phyloP scores from a whole-genome alignment of 2,329 filamentous ascomycete genomes.

The Paraconiothyrium sp. region DNA sequence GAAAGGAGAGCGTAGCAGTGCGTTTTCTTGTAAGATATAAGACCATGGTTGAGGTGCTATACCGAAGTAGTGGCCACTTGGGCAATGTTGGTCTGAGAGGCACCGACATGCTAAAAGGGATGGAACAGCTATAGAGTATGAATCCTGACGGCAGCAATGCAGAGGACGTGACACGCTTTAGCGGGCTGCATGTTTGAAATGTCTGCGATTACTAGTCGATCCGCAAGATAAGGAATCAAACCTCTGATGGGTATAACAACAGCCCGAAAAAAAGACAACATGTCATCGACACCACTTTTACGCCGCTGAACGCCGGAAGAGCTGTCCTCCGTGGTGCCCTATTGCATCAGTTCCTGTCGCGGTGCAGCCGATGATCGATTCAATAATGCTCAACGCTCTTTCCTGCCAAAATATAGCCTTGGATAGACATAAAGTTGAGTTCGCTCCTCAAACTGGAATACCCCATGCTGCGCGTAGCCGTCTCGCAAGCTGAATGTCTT shows the following conservation, averaged over 20 bases:
- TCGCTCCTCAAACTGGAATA: slow-evolving; percentile 38
- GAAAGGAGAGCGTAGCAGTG: too few species aligned
- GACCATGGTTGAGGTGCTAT: too few species aligned
- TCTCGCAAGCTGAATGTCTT: slow-evolving; percentile 96
- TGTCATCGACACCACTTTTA: background rate
- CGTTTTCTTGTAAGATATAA: too few species aligned
- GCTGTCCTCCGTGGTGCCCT: too few species aligned
- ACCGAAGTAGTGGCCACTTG: too few species aligned
- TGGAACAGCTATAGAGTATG: too few species aligned
- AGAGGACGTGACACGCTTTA: background rate
- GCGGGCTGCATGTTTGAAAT: background rate
- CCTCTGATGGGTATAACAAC: slow-evolving; percentile 8
- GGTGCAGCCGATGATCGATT: background rate
- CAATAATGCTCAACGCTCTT: background rate
- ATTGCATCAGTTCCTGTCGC: background rate
- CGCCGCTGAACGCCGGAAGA: slow-evolving; percentile 9
- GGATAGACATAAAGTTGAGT: background rate
- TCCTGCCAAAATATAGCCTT: background rate
- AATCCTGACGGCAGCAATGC: background rate
- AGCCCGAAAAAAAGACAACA: background rate
- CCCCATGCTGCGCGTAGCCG: slow-evolving; percentile 83
- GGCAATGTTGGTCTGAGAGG: too few species aligned
- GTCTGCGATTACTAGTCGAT: slow-evolving; percentile 1
- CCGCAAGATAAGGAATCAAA: background rate
- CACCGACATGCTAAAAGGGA: too few species aligned